Evolutionary conservation across 2,329 filamentous ascomycete species (phyloP).

Genomic region (Nigrograna mackinnonii): DNA sequence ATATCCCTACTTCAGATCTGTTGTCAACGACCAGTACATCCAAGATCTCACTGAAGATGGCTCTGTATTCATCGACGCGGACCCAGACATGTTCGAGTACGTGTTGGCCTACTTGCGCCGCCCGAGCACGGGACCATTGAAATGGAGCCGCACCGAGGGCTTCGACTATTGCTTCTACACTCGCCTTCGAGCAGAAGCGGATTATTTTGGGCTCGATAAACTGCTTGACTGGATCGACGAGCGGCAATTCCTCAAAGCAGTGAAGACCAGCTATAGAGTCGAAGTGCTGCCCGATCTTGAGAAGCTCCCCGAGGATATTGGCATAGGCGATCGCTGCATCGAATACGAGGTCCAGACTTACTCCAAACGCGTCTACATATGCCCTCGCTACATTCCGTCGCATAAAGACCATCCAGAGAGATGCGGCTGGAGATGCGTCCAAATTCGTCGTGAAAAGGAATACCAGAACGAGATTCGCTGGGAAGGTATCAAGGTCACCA

Average conservation of each 20-base stretch:
- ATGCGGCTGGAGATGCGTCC: too few relatives aligned
- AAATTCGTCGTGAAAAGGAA: too few relatives aligned
- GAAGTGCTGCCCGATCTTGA: neutral
- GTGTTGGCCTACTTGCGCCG: neutral
- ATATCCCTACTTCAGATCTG: too few relatives aligned
- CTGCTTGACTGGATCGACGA: constrained; percentile 30
- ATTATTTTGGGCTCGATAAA: constrained; percentile 27
- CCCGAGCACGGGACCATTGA: constrained; percentile 21
- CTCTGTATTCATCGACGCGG: constrained; percentile 38
- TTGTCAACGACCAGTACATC: too few relatives aligned
- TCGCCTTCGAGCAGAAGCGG: constrained; percentile 29
- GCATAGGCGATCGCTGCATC: neutral
- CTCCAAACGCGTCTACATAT: neutral
- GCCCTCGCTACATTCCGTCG: neutral
- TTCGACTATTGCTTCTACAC: constrained; percentile 34
- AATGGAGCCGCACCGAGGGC: constrained; percentile 24
- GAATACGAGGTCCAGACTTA: neutral
- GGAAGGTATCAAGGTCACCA: too few relatives aligned
- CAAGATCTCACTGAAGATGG: too few relatives aligned
- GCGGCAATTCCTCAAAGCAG: constrained; percentile 8
- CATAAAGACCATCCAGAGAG: neutral
- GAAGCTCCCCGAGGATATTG: neutral
- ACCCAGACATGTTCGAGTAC: constrained; percentile 30
- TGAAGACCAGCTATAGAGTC: neutral
- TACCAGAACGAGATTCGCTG: too few relatives aligned